phyloP scores from a whole-genome alignment of 1,284 basidiomycete species.

The Sutorius eximius region DNA sequence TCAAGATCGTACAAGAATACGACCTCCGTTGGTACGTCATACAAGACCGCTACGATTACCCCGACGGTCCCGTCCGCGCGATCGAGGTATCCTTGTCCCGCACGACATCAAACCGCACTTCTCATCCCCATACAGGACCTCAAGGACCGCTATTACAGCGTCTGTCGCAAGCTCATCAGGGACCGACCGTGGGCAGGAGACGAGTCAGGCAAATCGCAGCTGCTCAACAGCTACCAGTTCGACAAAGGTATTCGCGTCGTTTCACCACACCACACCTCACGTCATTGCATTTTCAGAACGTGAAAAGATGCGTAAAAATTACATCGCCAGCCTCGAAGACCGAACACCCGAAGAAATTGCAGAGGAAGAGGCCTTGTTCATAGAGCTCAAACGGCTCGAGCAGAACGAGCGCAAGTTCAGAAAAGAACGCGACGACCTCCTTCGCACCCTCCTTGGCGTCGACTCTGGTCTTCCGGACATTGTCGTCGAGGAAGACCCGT shows the following conservation, averaged over 20 bases:
- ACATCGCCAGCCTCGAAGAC: conserved; percentile 81
- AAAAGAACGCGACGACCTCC: conserved; percentile 86
- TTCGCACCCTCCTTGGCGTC: conserved; percentile 81
- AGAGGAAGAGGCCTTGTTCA: conserved; percentile 94
- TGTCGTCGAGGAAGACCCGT: conserved; percentile 60
- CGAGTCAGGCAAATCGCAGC: conserved; percentile 64
- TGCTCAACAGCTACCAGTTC: conserved; percentile 75
- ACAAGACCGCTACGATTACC: conserved; percentile 85
- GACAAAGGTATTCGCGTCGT: conserved; percentile 66
- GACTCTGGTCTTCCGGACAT: conserved; percentile 82
- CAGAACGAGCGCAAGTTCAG: conserved; percentile 90
- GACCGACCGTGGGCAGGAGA: conserved; percentile 83
- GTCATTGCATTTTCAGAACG: conserved; percentile 55
- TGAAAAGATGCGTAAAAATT: conserved; percentile 88
- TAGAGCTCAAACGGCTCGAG: conserved; percentile 92
- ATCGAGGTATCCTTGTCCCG: conserved; percentile 58
- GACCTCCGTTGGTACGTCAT: conserved; percentile 92
- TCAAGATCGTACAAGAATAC: conserved; percentile 78
- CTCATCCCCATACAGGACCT: conserved; percentile 64
- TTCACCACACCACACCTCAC: neutral
- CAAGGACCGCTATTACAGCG: conserved; percentile 93
- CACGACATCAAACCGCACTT: neutral
- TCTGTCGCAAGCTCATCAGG: conserved; percentile 86
- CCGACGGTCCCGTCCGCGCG: conserved; percentile 51
- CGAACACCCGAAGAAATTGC: conserved; percentile 87